Conservation (phyloP, 2,329 filamentous ascomycete species). For the Fusarium camptoceras region DNA sequence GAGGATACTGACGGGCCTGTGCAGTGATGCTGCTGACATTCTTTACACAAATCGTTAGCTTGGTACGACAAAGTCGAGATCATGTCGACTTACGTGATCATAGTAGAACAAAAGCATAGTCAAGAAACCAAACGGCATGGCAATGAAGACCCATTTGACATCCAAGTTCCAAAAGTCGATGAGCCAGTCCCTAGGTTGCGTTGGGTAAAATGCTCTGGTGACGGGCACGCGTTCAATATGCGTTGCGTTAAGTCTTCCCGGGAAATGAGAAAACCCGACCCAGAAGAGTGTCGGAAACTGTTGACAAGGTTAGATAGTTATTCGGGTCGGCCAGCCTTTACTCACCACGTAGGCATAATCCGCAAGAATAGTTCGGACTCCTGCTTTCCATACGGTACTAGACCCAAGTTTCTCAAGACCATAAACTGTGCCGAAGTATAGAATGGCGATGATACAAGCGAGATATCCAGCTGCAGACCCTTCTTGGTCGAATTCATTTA, state of each 20-base stretch:
- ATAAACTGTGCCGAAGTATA: conserved; percentile 4
- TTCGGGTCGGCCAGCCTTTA: not conserved
- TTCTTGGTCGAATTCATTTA: not conserved
- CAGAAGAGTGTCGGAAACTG: conserved; percentile 1
- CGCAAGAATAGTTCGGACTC: not conserved
- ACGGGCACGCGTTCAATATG: not conserved
- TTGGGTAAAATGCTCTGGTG: not conserved
- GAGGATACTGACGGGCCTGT: not conserved
- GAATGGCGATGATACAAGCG: conserved; percentile 1
- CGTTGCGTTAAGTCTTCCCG: not conserved
- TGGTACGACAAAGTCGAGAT: rapidly evolving
- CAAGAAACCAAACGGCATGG: not conserved
- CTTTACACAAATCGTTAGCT: not conserved
- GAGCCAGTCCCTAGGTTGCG: not conserved
- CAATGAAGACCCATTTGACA: not conserved
- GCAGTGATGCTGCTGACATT: conserved; percentile 9
- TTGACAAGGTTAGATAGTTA: not conserved
- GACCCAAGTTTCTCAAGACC: not conserved
- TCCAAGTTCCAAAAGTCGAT: conserved; percentile 11
- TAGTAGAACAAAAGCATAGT: conserved; percentile 12
- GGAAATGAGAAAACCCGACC: conserved; percentile 9
- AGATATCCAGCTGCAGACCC: not conserved
- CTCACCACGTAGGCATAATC: conserved; percentile 7
- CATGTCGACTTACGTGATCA: not conserved
- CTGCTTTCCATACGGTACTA: not conserved